Evolutionary conservation across 768 basidiomycete species (phyloP), one percentile per base, ranked within the genome.

Genomic region (Kwoniella sp.): DNA sequence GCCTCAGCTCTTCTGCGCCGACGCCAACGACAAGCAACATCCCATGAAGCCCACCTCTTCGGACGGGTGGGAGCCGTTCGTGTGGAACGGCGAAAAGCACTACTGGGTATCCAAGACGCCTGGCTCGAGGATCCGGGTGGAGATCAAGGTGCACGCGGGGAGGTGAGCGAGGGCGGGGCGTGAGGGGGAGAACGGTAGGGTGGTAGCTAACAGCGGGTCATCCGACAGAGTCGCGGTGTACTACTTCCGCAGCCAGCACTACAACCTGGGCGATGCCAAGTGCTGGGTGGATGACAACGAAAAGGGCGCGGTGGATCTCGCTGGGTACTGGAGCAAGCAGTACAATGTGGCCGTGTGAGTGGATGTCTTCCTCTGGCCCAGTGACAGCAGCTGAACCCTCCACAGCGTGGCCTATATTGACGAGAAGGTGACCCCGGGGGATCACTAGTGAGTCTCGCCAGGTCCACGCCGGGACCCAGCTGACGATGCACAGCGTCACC

Each of bases 261-360:
- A 69, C 42, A 49, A 69, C 49, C 50, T 70, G 3, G 69, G 71
- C 9, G 64, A 70, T 40, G 69, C 67, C 0, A 56, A 45, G 36
- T 73, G 71, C 45, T 73, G 71, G 71, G 71, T 73, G 10, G 71
- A 73, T 49, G 71, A 73, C 41, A 73, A 73, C 41, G 67, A 63
- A 26, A 44, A 34, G 26, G 71, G 71, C 5, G 69, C 67, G 5
- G 65, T 63, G n/a, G 42, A 37, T 6, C 41, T 73, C 1, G 29
- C 60, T 15, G 67, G 69, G 23, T 69, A 64, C 46, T 73, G 71
- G 71, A 43, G 48, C n/a, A 64, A 60, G 26, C 52, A 56, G 33
- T 70, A 70, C 46, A 73, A 73, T 47, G 63, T 70, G 8, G 69
- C 71, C 17, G 59, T 61, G 69, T 73, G 39, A 52, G 67, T 63